Evolutionary conservation across 805 yeast species (phyloP), one percentile per base, ranked within the genome.

Genomic region (Metschnikowia similis): DNA sequence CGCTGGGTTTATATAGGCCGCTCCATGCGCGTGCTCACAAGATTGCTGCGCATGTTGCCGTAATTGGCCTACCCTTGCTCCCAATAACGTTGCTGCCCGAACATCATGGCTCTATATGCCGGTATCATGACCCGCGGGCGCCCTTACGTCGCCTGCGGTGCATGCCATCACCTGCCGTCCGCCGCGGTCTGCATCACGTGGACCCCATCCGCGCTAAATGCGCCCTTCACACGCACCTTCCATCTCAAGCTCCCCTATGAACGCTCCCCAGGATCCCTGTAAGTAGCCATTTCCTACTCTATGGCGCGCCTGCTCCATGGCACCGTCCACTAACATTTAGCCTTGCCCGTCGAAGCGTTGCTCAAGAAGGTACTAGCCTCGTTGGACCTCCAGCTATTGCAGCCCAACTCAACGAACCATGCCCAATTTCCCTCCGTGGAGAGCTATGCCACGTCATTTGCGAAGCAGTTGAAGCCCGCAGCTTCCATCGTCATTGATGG

Each of bases 401-500:
- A 61, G 6, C 58, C 64, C 8, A 55, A 53, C 16, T 32, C 52
- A 11, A 14, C 51, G 2, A 14, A 39, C 21, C 55, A 50, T 39
- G 58, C 58, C 2, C 53, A 48, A 27, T 57, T 51, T 46, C 62
- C 70, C 29, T 69, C 62, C 42, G 69, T 72, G 7, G 77, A 73
- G 51, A 58, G 67, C 4, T 74, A 72, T 48, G 76, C 74, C 26
- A 70, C 70, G 11, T 77, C 70, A 56, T 71, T 70, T 57, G 78
- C 77, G 3, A 82, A 80, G 37, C 83, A 79, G 50, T 65, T 83
- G 37, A 76, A 79, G 51, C 70, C 72, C 1, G 66, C 72, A 28
- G 71, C 82, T 32, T 80, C 86, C 8, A 75, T 83, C 13, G 75
- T 83, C 10, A 61, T 83, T 31, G 80, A 83, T 56, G 87, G 87